Evolutionary conservation across 805 yeast species (phyloP).

Genomic region (Starmera dryadoides): DNA sequence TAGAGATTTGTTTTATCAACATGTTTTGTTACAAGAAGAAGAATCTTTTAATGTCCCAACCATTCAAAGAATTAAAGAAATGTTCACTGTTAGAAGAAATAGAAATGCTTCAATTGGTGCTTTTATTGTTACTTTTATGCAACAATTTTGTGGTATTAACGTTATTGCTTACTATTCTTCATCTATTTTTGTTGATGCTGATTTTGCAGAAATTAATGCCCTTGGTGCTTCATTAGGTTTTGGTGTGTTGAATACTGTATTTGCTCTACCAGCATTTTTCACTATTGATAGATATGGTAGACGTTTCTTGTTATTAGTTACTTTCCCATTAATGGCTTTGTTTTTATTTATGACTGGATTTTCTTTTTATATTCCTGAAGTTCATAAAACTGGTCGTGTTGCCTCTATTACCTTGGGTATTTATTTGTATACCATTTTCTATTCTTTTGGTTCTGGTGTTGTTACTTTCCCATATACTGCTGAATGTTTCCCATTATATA

Average conservation of each 20-base stretch:
- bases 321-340: conserved; percentile 59
- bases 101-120: conserved; percentile 79
- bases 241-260: conserved; percentile 72
- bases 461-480: conserved; percentile 88
- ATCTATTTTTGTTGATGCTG: conserved; percentile 62
- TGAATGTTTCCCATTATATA: conserved; percentile 72
- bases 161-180: conserved; percentile 85
- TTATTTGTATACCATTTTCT: conserved; percentile 63
- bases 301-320: conserved; percentile 45
- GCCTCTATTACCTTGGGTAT: conserved; percentile 70
- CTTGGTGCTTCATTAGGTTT: conserved; percentile 81
- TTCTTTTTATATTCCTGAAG: conserved; percentile 58
- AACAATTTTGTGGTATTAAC: conserved; percentile 86
- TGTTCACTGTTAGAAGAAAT: conserved; percentile 70
- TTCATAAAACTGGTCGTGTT: conserved; percentile 39
- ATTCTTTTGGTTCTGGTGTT: conserved; percentile 84
- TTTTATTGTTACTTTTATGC: conserved; percentile 81
- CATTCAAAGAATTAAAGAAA: conserved; percentile 40
- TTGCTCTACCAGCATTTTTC: conserved; percentile 77
- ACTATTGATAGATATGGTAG: conserved; percentile 78
- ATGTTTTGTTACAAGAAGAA: conserved; percentile 58
- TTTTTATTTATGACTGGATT: conserved; percentile 59
- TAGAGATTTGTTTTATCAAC: conserved; percentile 63
- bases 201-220: conserved; percentile 54
- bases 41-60: conserved; percentile 41